Percentiles rank a stretch among this genome's conserved stretches.
Conservation (phyloP, 495 filamentous ascomycete species). For the Diplogelasinospora grovesii region DNA sequence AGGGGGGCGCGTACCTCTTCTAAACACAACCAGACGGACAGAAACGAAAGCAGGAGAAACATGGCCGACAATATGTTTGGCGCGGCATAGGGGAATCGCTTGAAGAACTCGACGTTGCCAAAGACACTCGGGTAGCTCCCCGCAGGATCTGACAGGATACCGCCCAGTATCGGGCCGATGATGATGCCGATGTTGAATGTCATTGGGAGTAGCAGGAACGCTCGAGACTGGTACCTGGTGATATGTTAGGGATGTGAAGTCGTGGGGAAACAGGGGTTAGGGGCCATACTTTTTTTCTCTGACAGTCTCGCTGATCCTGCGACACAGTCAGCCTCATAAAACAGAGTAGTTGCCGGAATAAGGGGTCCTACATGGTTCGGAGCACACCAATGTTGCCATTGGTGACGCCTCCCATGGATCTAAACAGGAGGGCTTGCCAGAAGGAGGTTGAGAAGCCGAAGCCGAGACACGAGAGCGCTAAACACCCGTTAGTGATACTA, state of each 20-base stretch:
- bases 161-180: constrained; percentile 69
- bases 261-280: not conserved
- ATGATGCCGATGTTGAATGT: constrained; percentile 74
- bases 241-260: constrained; percentile 8
- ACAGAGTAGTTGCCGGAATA: not conserved
- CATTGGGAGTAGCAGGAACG: constrained; percentile 65
- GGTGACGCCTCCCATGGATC: constrained; percentile 65
- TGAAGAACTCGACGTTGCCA: constrained; percentile 61
- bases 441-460: constrained; percentile 74
- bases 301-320: constrained; percentile 65
- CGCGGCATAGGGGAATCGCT: constrained; percentile 63
- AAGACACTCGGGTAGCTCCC: constrained; percentile 61
- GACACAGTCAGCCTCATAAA: constrained; percentile 3
- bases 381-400: constrained; percentile 82
- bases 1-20: constrained; percentile 53
- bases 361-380: constrained; percentile 55
- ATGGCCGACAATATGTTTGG: constrained; percentile 68
- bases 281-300: constrained; percentile 43
- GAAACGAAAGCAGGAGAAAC: constrained; percentile 52
- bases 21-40: constrained; percentile 55
- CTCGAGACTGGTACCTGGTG: constrained; percentile 51
- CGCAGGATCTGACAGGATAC: constrained; percentile 68
- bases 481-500: not conserved
- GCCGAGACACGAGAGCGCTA: constrained; percentile 62
- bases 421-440: constrained; percentile 64